Evolutionary conservation across 345 rosid species (phyloP), one percentile per base, ranked within the genome.

Genomic region (Gossypium ekmanianum): DNA sequence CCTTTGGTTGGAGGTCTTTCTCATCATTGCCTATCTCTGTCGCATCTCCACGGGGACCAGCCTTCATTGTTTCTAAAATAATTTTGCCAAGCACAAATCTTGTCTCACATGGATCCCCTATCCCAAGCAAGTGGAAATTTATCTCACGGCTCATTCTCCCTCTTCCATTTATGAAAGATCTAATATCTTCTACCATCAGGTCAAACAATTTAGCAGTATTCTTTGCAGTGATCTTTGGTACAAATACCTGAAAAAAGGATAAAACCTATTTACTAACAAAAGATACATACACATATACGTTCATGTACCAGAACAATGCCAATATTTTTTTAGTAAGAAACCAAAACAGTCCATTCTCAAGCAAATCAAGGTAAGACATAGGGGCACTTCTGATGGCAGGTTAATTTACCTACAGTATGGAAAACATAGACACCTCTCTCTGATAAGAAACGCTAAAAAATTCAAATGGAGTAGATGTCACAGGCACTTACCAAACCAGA

Each of bases 61-160:
- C 85, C 62, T 83, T 68, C 85, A 95, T 72, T 51, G 98, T 91
- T 57, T 86, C 88, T 74, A 91, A 72, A 74, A 95, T 89, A 81
- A 95, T 84, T 85, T 84, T 84, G 26, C 98, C 99, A 50, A 95
- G 81, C 62, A 83, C 93, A 84, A 84, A 87, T 71, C 94, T 88
- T 41, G 85, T 81, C 80, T 95, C 95, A 22, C 61, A 43, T 61
- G 77, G 77, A 77, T 79, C 55, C 55, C 98, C 98, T 74, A 78
- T 86, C 27, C 84, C 88, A 72, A 94, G 97, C 63, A 78, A 78
- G 48, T 26, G 3, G 63, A 88, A 84, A 81, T 90, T 79, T 57
- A 93, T 84, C 62, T 45, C 74, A 22, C 54, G 74, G 68, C 71
- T 76, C 59, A 74, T 65, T 74, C 84, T 74, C 56, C 68, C 66